phyloP scores from a whole-genome alignment of 495 filamentous ascomycete genomes.

The Zalerion maritima region DNA sequence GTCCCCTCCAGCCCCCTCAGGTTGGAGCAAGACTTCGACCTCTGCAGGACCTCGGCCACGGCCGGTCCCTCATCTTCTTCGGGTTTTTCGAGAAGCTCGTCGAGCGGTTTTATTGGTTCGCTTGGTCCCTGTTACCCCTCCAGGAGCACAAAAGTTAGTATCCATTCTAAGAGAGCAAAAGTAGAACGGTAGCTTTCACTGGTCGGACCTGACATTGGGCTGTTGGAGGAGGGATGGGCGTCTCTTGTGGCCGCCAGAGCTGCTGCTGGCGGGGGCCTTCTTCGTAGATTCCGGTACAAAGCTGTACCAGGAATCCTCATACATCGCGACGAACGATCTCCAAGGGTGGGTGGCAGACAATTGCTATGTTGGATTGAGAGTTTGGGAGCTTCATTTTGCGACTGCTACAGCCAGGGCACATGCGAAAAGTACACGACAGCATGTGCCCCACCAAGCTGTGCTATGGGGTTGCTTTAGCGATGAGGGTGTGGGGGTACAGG shows the following conservation, averaged over 20 bases:
- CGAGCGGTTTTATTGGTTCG: slow-evolving; percentile 23
- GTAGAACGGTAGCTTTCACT: not conserved
- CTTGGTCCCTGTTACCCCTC: slow-evolving; percentile 23
- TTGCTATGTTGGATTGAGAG: no score
- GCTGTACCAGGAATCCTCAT: slow-evolving; percentile 63
- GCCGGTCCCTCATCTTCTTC: slow-evolving; percentile 40
- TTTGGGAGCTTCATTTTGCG: no score
- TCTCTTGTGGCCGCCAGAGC: slow-evolving; percentile 36
- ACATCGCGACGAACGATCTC: no score
- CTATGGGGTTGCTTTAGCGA: no score
- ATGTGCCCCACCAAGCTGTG: no score
- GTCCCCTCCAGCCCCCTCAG: slow-evolving; percentile 41
- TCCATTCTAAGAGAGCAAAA: slow-evolving; percentile 1
- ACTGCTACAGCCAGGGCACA: no score
- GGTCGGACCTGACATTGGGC: slow-evolving; percentile 43
- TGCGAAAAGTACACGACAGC: no score
- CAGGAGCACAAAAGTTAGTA: not conserved
- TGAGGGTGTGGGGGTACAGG: no score
- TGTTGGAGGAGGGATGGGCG: slow-evolving; percentile 52
- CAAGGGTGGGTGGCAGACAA: no score
- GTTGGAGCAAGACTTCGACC: slow-evolving; percentile 66
- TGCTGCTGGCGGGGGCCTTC: slow-evolving; percentile 22
- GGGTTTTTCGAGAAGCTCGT: slow-evolving; percentile 35
- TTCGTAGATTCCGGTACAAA: slow-evolving; percentile 41
- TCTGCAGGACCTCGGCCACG: slow-evolving; percentile 41